A percentile compares a stretch with the other conserved stretches of the same genome.
Evolutionary conservation across 2,329 filamentous ascomycete genomes (phyloP).

Genomic region (Ampelomyces quisqualis): DNA sequence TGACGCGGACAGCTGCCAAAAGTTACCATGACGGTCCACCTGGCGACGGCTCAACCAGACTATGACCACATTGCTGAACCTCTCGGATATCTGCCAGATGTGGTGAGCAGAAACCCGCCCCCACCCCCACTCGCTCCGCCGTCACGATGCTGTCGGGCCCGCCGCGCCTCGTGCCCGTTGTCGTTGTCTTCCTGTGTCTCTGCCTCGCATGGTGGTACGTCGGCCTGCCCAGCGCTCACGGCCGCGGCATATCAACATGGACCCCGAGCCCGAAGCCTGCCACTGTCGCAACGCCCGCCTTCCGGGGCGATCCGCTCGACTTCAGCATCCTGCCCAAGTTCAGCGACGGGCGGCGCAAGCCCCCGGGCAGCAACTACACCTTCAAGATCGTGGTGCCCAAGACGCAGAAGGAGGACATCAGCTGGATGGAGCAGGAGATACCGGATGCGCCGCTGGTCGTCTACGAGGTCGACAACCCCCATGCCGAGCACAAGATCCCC

Average conservation of each 20-base stretch:
- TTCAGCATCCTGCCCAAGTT: slow-evolving; percentile 41
- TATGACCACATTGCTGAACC: slow-evolving; percentile 3
- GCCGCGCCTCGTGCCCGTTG: slow-evolving; percentile 34
- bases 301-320: slow-evolving; percentile 34
- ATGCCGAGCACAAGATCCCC: slow-evolving; percentile 53
- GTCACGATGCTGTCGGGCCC: slow-evolving; percentile 41
- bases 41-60: not conserved
- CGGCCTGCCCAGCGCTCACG: slow-evolving; percentile 10
- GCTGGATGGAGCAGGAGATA: slow-evolving; percentile 41
- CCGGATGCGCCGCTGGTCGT: slow-evolving; percentile 45
- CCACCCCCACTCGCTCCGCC: slow-evolving; percentile 9
- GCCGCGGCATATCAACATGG: slow-evolving; percentile 18
- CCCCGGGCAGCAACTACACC: slow-evolving; percentile 40
- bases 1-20: slow-evolving; percentile 3
- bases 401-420: slow-evolving; percentile 41
- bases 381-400: slow-evolving; percentile 41
- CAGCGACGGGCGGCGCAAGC: slow-evolving; percentile 32
- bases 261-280: slow-evolving; percentile 9
- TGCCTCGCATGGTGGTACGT: slow-evolving; percentile 37
- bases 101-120: slow-evolving; percentile 8
- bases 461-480: slow-evolving; percentile 56
- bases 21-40: slow-evolving; percentile 2
- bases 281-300: slow-evolving; percentile 12
- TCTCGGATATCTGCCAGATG: slow-evolving; percentile 7
- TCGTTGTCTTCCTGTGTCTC: slow-evolving; percentile 29